Evolutionary conservation across 2,329 filamentous ascomycete species (phyloP).

Genomic region (Cryphonectria japonica): DNA sequence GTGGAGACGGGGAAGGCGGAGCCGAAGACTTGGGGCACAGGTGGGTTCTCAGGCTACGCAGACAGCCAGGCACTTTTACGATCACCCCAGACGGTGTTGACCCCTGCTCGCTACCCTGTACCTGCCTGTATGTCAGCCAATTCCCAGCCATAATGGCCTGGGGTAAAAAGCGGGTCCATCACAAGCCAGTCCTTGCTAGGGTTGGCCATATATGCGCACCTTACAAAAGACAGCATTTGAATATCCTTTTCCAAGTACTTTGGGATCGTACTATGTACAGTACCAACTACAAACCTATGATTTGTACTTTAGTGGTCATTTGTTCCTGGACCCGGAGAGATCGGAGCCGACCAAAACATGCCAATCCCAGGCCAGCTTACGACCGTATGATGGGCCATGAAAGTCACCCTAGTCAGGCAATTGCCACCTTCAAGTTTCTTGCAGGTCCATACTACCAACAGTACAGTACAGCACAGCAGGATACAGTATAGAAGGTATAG

Average conservation of each 20-base stretch:
- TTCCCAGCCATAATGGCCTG: not conserved
- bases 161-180: constrained; percentile 13
- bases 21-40: constrained; percentile 16
- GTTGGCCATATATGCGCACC: constrained; percentile 7
- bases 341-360: constrained; percentile 1
- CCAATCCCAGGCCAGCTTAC: not conserved
- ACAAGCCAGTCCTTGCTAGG: not conserved
- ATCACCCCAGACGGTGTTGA: constrained; percentile 13
- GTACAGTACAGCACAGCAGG: too few relatives aligned
- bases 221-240: not conserved
- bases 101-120: not conserved
- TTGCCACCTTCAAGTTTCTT: too few relatives aligned
- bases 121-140: constrained; percentile 2
- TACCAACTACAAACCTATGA: not conserved
- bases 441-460: too few relatives aligned
- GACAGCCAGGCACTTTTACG: not conserved
- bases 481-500: too few relatives aligned
- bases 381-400: too few relatives aligned
- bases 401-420: too few relatives aligned
- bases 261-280: not conserved
- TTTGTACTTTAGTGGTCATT: too few relatives aligned
- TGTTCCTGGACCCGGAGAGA: not conserved
- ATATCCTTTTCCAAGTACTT: too few relatives aligned
- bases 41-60: constrained; percentile 12
- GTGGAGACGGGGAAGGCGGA: constrained; percentile 30